Percentiles rank a stretch among this genome's conserved stretches.
Conservation (phyloP, 2,329 filamentous ascomycete genomes). For the Spiromastix sp. region DNA sequence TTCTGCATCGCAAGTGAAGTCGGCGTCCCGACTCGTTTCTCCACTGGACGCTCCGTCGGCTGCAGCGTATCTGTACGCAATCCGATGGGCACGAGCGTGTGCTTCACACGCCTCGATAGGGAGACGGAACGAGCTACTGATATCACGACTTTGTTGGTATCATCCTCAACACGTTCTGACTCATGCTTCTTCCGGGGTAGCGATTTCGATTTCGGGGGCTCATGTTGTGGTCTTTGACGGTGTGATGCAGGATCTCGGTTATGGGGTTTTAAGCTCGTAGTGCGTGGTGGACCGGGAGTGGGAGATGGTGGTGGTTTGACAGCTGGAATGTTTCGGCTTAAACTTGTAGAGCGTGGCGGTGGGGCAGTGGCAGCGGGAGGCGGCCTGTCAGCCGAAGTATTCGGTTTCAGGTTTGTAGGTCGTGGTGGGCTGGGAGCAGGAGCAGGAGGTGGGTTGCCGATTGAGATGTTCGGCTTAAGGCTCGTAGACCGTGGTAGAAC, state of each 20-base stretch:
- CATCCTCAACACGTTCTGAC: no score
- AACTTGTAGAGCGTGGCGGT: not conserved
- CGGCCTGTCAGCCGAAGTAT: slow-evolving; percentile 7
- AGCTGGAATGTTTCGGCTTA: not conserved
- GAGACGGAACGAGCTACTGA: slow-evolving; percentile 31
- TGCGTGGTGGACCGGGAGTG: slow-evolving; percentile 7
- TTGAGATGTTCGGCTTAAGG: no score
- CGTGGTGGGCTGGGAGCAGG: slow-evolving; percentile 2
- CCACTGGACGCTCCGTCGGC: slow-evolving; percentile 19
- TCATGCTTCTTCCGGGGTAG: no score
- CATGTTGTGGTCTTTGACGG: slow-evolving; percentile 2
- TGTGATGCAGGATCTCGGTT: not conserved
- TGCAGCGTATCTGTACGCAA: slow-evolving; percentile 15
- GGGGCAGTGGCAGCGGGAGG: slow-evolving; percentile 9
- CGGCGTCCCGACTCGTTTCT: slow-evolving; percentile 14
- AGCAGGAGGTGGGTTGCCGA: not conserved
- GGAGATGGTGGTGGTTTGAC: slow-evolving; percentile 5
- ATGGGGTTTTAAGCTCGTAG: slow-evolving; percentile 9
- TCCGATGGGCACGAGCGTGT: slow-evolving; percentile 27
- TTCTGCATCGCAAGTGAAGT: slow-evolving; percentile 21
- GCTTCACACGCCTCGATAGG: slow-evolving; percentile 23
- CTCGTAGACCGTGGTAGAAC: no score
- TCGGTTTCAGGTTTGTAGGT: not conserved
- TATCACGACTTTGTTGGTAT: slow-evolving; percentile 21
- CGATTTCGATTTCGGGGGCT: no score